A percentile compares a stretch with the other conserved stretches of the same genome.
Evolutionary conservation across 78 protist genomes (phyloP).

Genomic region (Monocercomonoides exilis): DNA sequence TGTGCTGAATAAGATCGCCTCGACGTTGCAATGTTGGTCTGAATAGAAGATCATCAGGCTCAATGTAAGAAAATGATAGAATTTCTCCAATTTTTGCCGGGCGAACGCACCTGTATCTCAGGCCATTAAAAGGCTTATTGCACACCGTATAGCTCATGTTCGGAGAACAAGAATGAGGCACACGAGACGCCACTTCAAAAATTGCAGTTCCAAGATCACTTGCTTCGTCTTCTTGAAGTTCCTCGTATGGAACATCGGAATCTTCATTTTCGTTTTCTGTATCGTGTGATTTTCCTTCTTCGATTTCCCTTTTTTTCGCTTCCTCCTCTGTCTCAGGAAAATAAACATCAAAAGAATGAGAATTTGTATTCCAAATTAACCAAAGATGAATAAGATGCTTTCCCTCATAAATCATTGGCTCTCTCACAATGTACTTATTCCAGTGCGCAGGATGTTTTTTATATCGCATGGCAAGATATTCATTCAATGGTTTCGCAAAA

Average conservation of each 20-base stretch:
- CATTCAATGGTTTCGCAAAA: not conserved
- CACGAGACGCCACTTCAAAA: constrained; percentile 2
- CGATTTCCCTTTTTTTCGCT: not conserved
- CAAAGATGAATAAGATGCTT: not conserved
- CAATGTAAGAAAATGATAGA: not conserved
- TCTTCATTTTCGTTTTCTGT: not conserved
- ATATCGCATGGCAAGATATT: not conserved
- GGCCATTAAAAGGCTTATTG: not conserved
- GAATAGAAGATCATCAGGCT: not conserved
- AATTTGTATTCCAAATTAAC: not conserved
- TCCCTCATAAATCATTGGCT: not conserved
- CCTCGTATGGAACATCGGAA: not conserved
- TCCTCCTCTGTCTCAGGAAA: no score
- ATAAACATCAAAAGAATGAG: not conserved
- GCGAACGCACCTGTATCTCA: not conserved
- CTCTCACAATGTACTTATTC: not conserved
- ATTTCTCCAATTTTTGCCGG: not conserved
- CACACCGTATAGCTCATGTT: not conserved
- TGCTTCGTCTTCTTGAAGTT: not conserved
- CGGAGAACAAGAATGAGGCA: not conserved
- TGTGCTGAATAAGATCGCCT: not conserved
- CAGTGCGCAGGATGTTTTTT: not conserved
- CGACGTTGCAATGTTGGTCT: not conserved
- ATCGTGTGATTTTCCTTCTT: no score
- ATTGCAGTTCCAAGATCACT: not conserved